Conservation (phyloP, 192 early-diverging fungal genomes). For the Coemansia asiatica region DNA sequence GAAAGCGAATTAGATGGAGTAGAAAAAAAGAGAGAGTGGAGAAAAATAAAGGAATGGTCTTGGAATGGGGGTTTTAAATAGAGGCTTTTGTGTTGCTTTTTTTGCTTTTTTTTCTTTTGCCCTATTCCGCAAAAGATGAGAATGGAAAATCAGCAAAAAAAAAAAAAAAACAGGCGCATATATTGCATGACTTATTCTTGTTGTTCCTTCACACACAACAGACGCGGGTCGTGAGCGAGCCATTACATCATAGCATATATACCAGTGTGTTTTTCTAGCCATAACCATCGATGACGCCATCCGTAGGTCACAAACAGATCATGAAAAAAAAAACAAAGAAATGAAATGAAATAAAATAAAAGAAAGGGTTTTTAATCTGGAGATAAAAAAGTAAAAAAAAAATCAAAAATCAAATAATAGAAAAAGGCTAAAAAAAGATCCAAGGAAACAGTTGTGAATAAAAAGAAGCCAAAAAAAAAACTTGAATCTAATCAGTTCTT, state of each 20-base stretch:
- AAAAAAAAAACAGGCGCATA: too few relatives aligned
- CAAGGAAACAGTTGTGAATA: neutral
- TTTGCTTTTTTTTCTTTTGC: neutral
- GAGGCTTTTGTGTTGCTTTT: too few relatives aligned
- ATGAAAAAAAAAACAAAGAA: neutral
- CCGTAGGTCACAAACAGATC: too few relatives aligned
- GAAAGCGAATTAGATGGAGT: neutral
- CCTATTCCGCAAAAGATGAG: neutral
- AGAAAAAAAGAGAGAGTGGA: neutral
- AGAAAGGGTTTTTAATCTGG: neutral
- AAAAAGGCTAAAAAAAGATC: neutral
- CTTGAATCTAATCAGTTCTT: conserved; percentile 26
- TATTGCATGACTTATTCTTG: too few relatives aligned
- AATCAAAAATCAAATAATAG: conserved; percentile 6
- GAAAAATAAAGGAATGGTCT: neutral
- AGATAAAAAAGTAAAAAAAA: conserved; percentile 3
- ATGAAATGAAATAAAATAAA: neutral
- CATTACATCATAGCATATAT: too few relatives aligned
- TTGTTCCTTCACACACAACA: too few relatives aligned
- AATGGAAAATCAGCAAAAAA: neutral
- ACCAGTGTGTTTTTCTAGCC: too few relatives aligned
- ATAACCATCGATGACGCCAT: too few relatives aligned
- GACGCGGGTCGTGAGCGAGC: too few relatives aligned
- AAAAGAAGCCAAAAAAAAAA: neutral
- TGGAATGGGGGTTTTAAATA: too few relatives aligned